Evolutionary conservation across 306 rosid species (phyloP), one percentile per base, ranked within the genome.

Genomic region (Ormosia emarginata): DNA sequence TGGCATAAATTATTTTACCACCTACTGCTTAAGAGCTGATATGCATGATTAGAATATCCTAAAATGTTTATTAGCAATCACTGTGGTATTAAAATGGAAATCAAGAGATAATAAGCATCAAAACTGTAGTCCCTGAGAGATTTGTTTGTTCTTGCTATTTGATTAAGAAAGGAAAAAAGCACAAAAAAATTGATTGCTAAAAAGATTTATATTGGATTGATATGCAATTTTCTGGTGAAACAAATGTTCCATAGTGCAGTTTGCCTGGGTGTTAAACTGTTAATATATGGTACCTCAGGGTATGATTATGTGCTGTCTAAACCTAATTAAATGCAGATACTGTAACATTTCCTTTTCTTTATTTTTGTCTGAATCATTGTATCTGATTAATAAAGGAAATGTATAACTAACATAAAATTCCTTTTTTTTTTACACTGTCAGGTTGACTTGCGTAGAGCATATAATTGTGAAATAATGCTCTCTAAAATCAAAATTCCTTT

Each of bases 381-480:
- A 32, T 83, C 5, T 71, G 74, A 74, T 74, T 70, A 50, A 71
- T 79, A 6, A 69, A 79, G 29, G 33, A 63, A 36, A 46, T 61
- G 37, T 71, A 29, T 13, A 44, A 37, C 78, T 83, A 55, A 83
- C 52, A 77, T 58, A 18, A 24, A 52, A 18, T 70, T 47, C 18
- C 1, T 36, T 71, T 56, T 36, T 17, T 15, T 52, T 34, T 15
- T 2, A 30, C 69, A 24, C 15, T 68, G 15, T 55, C 86, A 87
- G 90, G 71, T 87, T 84, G 90, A 87, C 79, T 69, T 87, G 84
- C 88, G 90, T 37, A 87, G 90, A 78, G 90, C 90, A 61, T 84
- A 87, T 68, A 87, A 87, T 81, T 87, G 90, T 78, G 90, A 87
- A 69, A 87, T 87, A 78, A 87, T 87, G 90, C 90, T 87, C 80